Percentiles rank a stretch among this genome's conserved stretches.
phyloP scores from a whole-genome alignment of 805 yeast genomes.

The Ogataea corticis region DNA sequence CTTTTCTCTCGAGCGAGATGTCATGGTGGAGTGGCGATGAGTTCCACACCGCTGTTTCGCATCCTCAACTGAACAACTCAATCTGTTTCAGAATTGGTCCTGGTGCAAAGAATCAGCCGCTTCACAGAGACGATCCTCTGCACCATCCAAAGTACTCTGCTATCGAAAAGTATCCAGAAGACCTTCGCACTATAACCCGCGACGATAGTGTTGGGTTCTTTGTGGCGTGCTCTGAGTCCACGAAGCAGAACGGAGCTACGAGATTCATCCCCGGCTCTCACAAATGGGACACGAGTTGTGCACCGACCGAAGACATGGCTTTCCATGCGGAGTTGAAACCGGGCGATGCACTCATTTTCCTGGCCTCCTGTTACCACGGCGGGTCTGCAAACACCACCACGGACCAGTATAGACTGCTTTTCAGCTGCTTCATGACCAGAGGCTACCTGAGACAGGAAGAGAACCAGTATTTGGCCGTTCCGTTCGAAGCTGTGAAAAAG shows the following conservation, averaged over 20 bases:
- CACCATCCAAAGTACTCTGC: conserved; percentile 25
- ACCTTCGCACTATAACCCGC: conserved; percentile 15
- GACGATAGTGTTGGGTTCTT: conserved; percentile 27
- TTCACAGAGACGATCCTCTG: conserved; percentile 29
- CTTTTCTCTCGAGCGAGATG: conserved; percentile 23
- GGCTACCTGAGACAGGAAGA: conserved; percentile 35
- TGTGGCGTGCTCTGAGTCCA: conserved; percentile 23
- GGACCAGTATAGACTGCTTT: conserved; percentile 26
- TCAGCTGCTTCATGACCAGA: conserved; percentile 31
- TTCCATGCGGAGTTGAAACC: conserved; percentile 30
- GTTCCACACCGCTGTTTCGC: conserved; percentile 22
- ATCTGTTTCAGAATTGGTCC: conserved; percentile 30
- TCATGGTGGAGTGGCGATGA: conserved; percentile 27
- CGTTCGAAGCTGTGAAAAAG: conserved; percentile 24
- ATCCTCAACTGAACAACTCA: conserved; percentile 23
- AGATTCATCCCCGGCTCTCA: conserved; percentile 38
- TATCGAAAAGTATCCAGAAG: conserved; percentile 18
- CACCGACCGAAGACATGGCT: conserved; percentile 26
- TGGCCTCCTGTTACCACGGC: conserved; percentile 34
- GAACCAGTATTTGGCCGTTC: conserved; percentile 26
- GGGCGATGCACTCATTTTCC: conserved; percentile 35
- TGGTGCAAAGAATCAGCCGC: conserved; percentile 27
- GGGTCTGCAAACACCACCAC: conserved; percentile 32
- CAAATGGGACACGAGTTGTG: conserved; percentile 31
- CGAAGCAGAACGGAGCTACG: conserved; percentile 33